These are phyloP conservation scores for Globisporangium lucens DNA, from an alignment of 352 stramenopile genomes.

Conservation along the genomic window DNA sequence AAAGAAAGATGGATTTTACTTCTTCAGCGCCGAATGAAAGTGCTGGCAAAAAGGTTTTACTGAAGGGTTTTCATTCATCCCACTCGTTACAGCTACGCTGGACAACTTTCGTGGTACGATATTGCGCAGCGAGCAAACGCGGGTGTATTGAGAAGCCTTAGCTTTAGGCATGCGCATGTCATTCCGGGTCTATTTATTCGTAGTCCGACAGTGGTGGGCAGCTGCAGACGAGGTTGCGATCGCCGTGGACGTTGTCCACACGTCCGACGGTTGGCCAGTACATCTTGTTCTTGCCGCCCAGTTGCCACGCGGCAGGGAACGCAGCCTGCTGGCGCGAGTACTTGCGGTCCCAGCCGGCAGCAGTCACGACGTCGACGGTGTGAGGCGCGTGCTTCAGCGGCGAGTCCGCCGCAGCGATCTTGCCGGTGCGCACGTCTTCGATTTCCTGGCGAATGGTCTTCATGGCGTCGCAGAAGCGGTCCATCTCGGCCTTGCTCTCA, in stretches of 20 bases:
- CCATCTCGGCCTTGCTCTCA: conserved; percentile 97
- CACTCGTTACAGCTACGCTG: conserved; percentile 4
- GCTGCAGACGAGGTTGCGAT: conserved; percentile 98
- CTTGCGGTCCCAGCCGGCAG: conserved; percentile 91
- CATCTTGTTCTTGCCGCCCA: conserved; percentile 91
- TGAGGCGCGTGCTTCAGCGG: conserved; percentile 98
- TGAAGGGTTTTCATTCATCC: conserved; percentile 12
- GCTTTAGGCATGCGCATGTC: neutral
- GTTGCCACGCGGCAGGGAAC: conserved; percentile 95
- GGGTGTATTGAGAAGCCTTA: conserved; percentile 14
- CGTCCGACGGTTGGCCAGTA: conserved; percentile 97
- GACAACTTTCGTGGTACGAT: conserved; percentile 3
- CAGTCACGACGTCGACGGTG: conserved; percentile 94
- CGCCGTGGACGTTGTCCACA: conserved; percentile 99
- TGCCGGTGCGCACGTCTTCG: conserved; percentile 93
- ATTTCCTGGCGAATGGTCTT: conserved; percentile 97
- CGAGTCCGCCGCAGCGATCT: conserved; percentile 89
- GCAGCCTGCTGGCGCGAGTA: conserved; percentile 93
- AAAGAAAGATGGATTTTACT: neutral
- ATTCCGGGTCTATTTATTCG: conserved; percentile 39
- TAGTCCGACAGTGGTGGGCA: conserved; percentile 97
- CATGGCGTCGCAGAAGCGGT: conserved; percentile 97
- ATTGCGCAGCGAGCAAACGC: conserved; percentile 10
- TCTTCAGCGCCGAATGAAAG: neutral
- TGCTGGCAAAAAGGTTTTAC: neutral